phyloP scores from a whole-genome alignment of 2,329 filamentous ascomycete species.

The Aspergillus fructus region DNA sequence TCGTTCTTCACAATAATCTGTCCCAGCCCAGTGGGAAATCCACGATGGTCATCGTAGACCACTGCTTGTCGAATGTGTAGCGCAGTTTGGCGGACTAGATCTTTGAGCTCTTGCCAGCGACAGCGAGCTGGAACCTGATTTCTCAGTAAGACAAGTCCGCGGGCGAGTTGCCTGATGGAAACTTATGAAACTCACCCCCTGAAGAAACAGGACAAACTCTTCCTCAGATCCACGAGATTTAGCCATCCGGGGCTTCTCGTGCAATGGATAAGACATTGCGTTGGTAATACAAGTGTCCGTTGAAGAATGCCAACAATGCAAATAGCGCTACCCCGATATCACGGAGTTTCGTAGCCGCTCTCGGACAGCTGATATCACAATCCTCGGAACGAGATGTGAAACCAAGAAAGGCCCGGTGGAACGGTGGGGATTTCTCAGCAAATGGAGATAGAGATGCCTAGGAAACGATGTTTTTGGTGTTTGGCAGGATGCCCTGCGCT shows the following conservation, averaged over 20 bases:
- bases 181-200: conserved; percentile 34
- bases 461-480: neutral
- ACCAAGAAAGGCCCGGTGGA: neutral
- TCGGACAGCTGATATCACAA: conserved; percentile 5
- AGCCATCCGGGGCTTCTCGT: conserved; percentile 32
- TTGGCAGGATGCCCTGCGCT: neutral
- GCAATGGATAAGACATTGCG: conserved; percentile 32
- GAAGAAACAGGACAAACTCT: conserved; percentile 46
- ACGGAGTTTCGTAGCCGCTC: conserved; percentile 1
- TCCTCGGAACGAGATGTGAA: neutral
- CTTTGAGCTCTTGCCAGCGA: conserved; percentile 47
- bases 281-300: neutral
- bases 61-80: conserved; percentile 46
- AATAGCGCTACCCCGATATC: neutral
- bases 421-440: neutral
- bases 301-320: conserved; percentile 1
- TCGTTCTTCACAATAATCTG: conserved; percentile 48
- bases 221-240: conserved; percentile 37
- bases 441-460: neutral
- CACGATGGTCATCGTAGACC: conserved; percentile 44
- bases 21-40: conserved; percentile 43
- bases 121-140: conserved; percentile 43
- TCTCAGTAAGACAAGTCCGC: conserved; percentile 14
- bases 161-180: neutral
- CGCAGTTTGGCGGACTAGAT: conserved; percentile 45